Conservation (phyloP, 2,329 filamentous ascomycete species). For the Alternaria angustiovoidea region DNA sequence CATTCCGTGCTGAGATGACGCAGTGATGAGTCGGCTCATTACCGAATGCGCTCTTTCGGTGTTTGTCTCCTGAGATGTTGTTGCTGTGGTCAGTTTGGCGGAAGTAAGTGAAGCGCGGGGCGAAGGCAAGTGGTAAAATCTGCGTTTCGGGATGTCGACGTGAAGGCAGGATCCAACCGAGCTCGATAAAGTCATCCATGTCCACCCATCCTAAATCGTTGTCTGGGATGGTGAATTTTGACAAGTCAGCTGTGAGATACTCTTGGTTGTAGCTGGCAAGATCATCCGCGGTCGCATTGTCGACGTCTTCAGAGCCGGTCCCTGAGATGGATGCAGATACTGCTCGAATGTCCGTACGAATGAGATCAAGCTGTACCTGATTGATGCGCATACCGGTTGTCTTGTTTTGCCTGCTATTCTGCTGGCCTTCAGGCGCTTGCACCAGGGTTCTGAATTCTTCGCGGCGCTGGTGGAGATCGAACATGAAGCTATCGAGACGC, state of each 20-base stretch:
- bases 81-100: conserved; percentile 92
- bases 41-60: conserved; percentile 87
- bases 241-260: conserved; percentile 67
- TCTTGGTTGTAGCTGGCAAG: conserved; percentile 64
- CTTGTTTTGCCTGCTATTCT: conserved; percentile 74
- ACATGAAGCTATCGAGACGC: conserved; percentile 94
- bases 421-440: conserved; percentile 65
- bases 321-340: conserved; percentile 89
- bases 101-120: conserved; percentile 97
- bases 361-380: conserved; percentile 89
- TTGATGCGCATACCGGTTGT: conserved; percentile 97
- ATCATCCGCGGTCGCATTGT: conserved; percentile 69
- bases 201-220: conserved; percentile 97
- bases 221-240: conserved; percentile 93
- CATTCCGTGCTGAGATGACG: conserved; percentile 78
- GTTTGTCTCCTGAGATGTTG: conserved; percentile 79
- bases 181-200: conserved; percentile 98
- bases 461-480: conserved; percentile 91
- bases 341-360: conserved; percentile 89
- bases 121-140: conserved; percentile 89
- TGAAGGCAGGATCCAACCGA: conserved; percentile 93
- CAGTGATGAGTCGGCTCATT: conserved; percentile 93
- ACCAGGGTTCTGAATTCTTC: conserved; percentile 89
- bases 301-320: conserved; percentile 78
- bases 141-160: conserved; percentile 92